Evolutionary conservation across 257 asterid species (phyloP), one percentile per base, ranked within the genome.

Genomic region (Schizonepeta tenuifolia): DNA sequence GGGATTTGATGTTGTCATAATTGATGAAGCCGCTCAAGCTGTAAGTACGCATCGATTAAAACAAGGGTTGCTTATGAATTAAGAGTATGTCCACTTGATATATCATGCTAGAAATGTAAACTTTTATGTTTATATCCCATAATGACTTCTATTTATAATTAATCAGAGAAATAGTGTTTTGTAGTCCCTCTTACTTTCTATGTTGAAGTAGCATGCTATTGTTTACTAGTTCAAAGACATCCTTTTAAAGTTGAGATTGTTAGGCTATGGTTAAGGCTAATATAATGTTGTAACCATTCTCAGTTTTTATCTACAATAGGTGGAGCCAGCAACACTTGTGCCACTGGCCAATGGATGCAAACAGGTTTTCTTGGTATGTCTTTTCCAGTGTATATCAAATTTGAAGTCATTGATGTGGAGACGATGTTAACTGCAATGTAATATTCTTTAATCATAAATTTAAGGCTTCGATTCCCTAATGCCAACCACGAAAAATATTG

Each of bases 11-110:
- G 97, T 95, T 51, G 99, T 95, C 76, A 85, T 95, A 77, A 90
- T 95, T 73, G 99, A 95, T 85, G 99, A 95, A 87, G 99, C 99
- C 28, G 99, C 99, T 79, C 99, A 95, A 90, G 99, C 99, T 73
- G 99, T 92, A 90, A 90, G 96, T 75, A 49, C 41, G 40, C 72
- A 59, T 64, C 65, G 24, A 18, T 55, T 65, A 28, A 69, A 46
- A 28, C 13, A 20, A 21, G 64, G 66, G 24, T 55, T 35, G 24
- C 26, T 53, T 35, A 51, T 36, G 62, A 73, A 24, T 56, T 67
- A 28, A 20, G 28, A 40, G 53, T 36, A 7, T 47, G 38, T 18
- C 22, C 63, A 50, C 21, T 50, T 69, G 69, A 51, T 40, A 33
- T 49, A 72, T 40, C 22, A 21, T 67, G 62, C 63, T 43, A 47